Evolutionary conservation across 345 rosid genomes (phyloP), one percentile per base, ranked within the genome.

Genomic region (Moringa oleifera): DNA sequence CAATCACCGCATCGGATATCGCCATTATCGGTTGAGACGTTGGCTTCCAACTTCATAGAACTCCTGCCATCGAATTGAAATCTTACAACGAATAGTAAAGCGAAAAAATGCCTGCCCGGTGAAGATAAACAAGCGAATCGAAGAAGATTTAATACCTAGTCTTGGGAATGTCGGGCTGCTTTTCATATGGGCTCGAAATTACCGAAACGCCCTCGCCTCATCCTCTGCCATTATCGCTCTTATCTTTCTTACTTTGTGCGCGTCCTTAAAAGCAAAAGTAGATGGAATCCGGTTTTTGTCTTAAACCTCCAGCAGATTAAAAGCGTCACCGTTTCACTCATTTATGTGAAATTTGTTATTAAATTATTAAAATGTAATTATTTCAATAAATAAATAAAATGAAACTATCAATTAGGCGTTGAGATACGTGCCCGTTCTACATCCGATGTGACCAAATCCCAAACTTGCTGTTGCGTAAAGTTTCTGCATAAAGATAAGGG

Each of bases 1-100:
- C 88, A 23, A 74, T 82, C 75, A 93, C 94, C 61, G 83, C 83
- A 73, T 93, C 98, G 20, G 90, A 93, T 53, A 87, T 67, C 64
- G 96, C 87, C 98, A 87, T 93, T 41, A 41, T 41, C 47, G 6
- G 12, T 41, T 9, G 12, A 9, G 13, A 11, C 47, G 9, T 7
- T 11, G n/a, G n/a, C n/a, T n/a, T n/a, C n/a, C n/a, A n/a, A n/a
- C n/a, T n/a, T n/a, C n/a, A n/a, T n/a, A n/a, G n/a, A n/a, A n/a
- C n/a, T n/a, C n/a, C n/a, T n/a, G n/a, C n/a, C n/a, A n/a, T n/a
- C n/a, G n/a, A n/a, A n/a, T n/a, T n/a, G 8, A 8, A 28, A 28
- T 2, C 8, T 28, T 8, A 28, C 33, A 28, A 28, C 33, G 8
- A 28, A 28, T 28, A 28, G 33, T 28, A 28, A 28, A 28, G 33